Percentiles rank a stretch among this genome's conserved stretches.
phyloP scores from a whole-genome alignment of 164 flowering plant genomes.

The Umbellularia californica region DNA sequence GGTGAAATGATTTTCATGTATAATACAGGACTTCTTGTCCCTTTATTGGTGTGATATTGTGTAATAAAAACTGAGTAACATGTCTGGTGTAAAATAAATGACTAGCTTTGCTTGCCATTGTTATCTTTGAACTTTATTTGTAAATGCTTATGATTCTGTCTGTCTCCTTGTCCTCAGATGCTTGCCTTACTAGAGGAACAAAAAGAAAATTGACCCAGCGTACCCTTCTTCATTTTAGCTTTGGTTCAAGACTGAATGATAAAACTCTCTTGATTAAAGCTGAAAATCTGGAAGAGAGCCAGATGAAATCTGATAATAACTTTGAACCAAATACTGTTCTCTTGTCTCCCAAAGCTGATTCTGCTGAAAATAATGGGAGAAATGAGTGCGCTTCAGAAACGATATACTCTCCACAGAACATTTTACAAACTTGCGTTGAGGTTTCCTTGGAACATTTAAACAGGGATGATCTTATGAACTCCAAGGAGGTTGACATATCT shows the following conservation, averaged over 20 bases:
- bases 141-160: not conserved
- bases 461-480: constrained; percentile 8
- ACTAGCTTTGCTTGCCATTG: too few relatives aligned
- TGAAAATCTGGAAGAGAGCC: constrained; percentile 3
- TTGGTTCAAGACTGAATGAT: constrained; percentile 31
- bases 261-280: constrained; percentile 19
- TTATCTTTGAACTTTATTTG: not conserved
- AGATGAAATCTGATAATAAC: constrained; percentile 3
- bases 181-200: constrained; percentile 60
- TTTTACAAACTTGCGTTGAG: constrained; percentile 7
- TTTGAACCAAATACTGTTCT: not conserved
- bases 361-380: constrained; percentile 19
- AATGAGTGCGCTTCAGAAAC: not conserved
- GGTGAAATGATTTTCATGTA: too few relatives aligned
- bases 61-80: too few relatives aligned
- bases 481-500: constrained; percentile 5
- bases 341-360: constrained; percentile 4
- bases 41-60: too few relatives aligned
- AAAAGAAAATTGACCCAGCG: constrained; percentile 72
- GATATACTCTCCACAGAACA: not conserved
- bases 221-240: constrained; percentile 74
- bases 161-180: constrained; percentile 45
- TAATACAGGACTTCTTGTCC: too few relatives aligned
- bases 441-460: constrained; percentile 15
- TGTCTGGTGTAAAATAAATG: too few relatives aligned